phyloP scores from a whole-genome alignment of 2,329 filamentous ascomycete species.

The Aspergillus amoenus region DNA sequence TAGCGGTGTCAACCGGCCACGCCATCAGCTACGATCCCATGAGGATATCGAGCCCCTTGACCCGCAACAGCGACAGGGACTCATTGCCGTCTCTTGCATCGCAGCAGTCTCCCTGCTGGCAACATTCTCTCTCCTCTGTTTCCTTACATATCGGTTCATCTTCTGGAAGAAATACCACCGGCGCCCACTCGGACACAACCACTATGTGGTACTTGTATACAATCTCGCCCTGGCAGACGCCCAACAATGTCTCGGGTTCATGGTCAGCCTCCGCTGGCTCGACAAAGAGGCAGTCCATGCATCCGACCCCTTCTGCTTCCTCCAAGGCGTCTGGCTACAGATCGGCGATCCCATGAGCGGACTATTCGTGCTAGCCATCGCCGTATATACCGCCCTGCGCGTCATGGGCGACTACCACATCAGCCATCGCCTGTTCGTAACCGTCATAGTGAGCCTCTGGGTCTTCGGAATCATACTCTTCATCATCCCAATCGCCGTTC shows the following conservation, averaged over 20 bases:
- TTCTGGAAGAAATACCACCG: conserved; percentile 50
- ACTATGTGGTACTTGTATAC: conserved; percentile 54
- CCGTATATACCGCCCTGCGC: conserved; percentile 52
- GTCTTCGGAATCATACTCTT: conserved; percentile 48
- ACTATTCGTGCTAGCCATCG: conserved; percentile 53
- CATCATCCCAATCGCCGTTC: conserved; percentile 45
- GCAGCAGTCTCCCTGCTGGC: conserved; percentile 42
- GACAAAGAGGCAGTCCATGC: conserved; percentile 41
- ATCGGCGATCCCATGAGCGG: conserved; percentile 52
- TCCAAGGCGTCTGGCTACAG: conserved; percentile 54
- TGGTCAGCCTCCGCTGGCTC: conserved; percentile 48
- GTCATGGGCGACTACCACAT: conserved; percentile 50
- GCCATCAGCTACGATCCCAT: too few species aligned
- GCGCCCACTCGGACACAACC: conserved; percentile 50
- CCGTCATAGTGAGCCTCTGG: conserved; percentile 48
- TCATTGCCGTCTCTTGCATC: conserved; percentile 46
- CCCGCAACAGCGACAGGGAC: conserved; percentile 23
- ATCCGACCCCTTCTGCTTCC: conserved; percentile 46
- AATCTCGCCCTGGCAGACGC: conserved; percentile 52
- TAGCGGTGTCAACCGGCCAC: too few species aligned
- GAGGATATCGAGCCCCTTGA: not conserved
- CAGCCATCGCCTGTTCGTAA: conserved; percentile 43
- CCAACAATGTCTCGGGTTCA: conserved; percentile 49
- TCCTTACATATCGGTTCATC: conserved; percentile 51
- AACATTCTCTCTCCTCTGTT: conserved; percentile 34